These are phyloP conservation scores for Penicillium silybi DNA, from an alignment of 495 filamentous ascomycete species.

Conservation along the genomic window DNA sequence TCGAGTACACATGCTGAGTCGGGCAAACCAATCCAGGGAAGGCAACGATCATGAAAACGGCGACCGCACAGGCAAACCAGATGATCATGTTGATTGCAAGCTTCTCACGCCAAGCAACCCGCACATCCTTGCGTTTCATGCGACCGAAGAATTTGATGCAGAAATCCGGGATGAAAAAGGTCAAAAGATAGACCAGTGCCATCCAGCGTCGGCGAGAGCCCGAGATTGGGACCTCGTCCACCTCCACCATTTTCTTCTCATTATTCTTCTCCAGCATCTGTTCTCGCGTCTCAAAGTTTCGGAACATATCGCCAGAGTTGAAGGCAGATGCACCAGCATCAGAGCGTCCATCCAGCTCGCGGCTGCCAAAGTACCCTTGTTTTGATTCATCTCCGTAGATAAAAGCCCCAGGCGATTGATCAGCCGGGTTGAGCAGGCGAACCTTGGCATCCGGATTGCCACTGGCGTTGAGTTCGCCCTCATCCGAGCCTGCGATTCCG, in stretches of 20 bases:
- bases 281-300: slow-evolving; percentile 86
- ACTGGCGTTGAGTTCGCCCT: slow-evolving; percentile 38
- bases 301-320: slow-evolving; percentile 94
- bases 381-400: slow-evolving; percentile 70
- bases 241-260: slow-evolving; percentile 82
- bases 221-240: slow-evolving; percentile 75
- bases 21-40: slow-evolving; percentile 91
- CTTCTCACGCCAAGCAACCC: slow-evolving; percentile 93
- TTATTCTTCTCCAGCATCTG: slow-evolving; percentile 93
- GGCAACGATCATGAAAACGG: slow-evolving; percentile 82
- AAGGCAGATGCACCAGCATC: slow-evolving; percentile 88
- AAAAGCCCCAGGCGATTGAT: slow-evolving; percentile 56
- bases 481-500: slow-evolving; percentile 46
- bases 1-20: slow-evolving; percentile 79
- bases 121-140: slow-evolving; percentile 92
- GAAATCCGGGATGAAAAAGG: slow-evolving; percentile 85
- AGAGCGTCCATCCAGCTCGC: slow-evolving; percentile 79
- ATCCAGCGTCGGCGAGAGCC: slow-evolving; percentile 90
- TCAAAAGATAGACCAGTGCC: slow-evolving; percentile 77
- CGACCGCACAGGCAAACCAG: slow-evolving; percentile 77
- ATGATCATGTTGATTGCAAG: slow-evolving; percentile 97
- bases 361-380: slow-evolving; percentile 74
- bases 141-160: slow-evolving; percentile 71
- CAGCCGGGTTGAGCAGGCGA: slow-evolving; percentile 55
- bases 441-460: slow-evolving; percentile 67